Evolutionary conservation across 169 alveolate species (phyloP).

Genomic region (Fabrea salina): DNA sequence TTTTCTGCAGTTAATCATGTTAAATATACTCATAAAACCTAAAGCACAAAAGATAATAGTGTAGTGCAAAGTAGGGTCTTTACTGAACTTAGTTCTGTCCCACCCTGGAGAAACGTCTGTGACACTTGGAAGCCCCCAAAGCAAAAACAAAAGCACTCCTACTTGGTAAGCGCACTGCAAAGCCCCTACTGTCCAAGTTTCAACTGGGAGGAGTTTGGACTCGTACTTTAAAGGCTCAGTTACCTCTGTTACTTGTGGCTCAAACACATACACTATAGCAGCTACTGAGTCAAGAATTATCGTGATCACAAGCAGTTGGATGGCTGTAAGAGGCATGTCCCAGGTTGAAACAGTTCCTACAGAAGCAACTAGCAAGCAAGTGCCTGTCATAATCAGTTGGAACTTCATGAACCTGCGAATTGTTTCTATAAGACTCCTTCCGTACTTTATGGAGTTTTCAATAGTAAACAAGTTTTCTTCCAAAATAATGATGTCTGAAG

Average conservation of each 20-base stretch:
- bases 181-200: background rate
- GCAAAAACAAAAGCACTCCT: background rate
- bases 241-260: slow-evolving; percentile 84
- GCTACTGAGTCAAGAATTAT: slow-evolving; percentile 90
- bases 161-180: slow-evolving; percentile 5
- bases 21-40: slow-evolving; percentile 77
- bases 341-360: slow-evolving; percentile 68
- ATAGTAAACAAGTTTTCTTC: slow-evolving; percentile 80
- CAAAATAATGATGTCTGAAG: slow-evolving; percentile 64
- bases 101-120: background rate
- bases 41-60: slow-evolving; percentile 73
- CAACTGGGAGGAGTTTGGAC: slow-evolving; percentile 76
- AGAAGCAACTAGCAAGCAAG: slow-evolving; percentile 81
- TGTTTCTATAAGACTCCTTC: slow-evolving; percentile 86
- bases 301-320: slow-evolving; percentile 81
- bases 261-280: slow-evolving; percentile 89
- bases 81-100: background rate
- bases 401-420: slow-evolving; percentile 87
- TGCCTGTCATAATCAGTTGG: slow-evolving; percentile 87
- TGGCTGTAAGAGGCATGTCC: slow-evolving; percentile 77
- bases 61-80: slow-evolving; percentile 34
- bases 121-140: background rate
- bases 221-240: slow-evolving; percentile 82
- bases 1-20: slow-evolving; percentile 81
- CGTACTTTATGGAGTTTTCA: slow-evolving; percentile 87